Evolutionary conservation across 2,329 filamentous ascomycete species (phyloP).

Genomic region (Pseudogymnoascus sp.): DNA sequence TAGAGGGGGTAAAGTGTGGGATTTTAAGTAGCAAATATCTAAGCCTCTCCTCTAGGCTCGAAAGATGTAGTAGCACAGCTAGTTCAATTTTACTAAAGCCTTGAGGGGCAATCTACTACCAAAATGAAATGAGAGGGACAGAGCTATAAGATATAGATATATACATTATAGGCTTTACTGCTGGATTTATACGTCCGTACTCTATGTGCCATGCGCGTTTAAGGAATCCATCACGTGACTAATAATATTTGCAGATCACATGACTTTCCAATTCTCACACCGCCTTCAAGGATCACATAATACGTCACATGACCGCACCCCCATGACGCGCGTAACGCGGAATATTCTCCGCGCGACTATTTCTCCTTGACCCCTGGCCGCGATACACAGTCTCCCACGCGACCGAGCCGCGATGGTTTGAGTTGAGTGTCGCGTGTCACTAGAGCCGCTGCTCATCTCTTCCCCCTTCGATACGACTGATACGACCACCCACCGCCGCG

Average conservation of each 20-base stretch:
- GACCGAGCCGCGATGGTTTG: background rate
- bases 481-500: background rate
- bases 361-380: background rate
- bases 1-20: too few relatives aligned
- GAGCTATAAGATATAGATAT: background rate
- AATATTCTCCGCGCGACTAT: background rate
- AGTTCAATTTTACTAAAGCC: background rate
- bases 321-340: background rate
- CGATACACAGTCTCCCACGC: background rate
- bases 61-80: background rate
- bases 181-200: too few relatives aligned
- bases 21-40: background rate
- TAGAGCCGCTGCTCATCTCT: background rate
- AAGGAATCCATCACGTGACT: too few relatives aligned
- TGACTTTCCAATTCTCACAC: background rate
- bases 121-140: background rate
- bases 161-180: too few relatives aligned
- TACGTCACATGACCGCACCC: background rate
- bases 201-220: too few relatives aligned
- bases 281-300: background rate
- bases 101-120: background rate
- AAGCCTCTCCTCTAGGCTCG: background rate
- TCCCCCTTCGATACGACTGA: background rate
- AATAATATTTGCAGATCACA: background rate
- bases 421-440: constrained; percentile 8